Percentiles rank a stretch among this genome's conserved stretches.
Evolutionary conservation across 805 yeast species (phyloP).

Genomic region (Clavispora asparagi): DNA sequence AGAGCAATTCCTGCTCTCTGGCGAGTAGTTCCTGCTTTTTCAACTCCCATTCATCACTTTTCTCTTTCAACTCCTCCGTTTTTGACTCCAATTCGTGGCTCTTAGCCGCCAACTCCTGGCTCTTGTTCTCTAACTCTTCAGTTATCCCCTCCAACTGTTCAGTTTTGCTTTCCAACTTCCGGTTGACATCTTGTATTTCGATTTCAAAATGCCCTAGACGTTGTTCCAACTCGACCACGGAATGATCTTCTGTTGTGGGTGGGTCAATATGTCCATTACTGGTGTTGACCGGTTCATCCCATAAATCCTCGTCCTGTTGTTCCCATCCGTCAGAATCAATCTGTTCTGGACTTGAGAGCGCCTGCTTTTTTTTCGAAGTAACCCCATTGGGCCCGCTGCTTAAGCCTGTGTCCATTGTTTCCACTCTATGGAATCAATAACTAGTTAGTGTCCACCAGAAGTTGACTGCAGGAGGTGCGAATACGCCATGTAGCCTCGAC

Average conservation of each 20-base stretch:
- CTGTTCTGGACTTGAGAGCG: not conserved
- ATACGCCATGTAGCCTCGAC: not conserved
- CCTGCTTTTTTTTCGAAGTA: not conserved
- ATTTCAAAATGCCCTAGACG: not conserved
- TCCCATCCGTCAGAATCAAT: not conserved
- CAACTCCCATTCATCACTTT: not conserved
- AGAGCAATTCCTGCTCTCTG: not conserved
- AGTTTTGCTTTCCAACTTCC: not conserved
- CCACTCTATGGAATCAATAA: not conserved
- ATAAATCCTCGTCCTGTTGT: not conserved
- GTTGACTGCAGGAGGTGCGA: not conserved
- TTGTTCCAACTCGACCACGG: not conserved
- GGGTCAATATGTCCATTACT: not conserved
- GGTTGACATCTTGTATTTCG: not conserved
- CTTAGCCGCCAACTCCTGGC: not conserved
- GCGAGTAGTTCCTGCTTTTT: not conserved
- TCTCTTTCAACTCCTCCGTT: not conserved
- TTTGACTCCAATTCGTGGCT: not conserved
- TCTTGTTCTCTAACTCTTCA: not conserved
- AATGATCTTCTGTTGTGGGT: not conserved
- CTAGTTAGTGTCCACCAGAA: not conserved
- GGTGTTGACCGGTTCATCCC: not conserved
- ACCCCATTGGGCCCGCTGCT: not conserved
- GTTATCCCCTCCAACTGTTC: too few relatives aligned
- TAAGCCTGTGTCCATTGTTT: not conserved